These are phyloP conservation scores for Schwanniomyces pseudopolymorphus DNA, from an alignment of 805 yeast species.

Conservation along the genomic window DNA sequence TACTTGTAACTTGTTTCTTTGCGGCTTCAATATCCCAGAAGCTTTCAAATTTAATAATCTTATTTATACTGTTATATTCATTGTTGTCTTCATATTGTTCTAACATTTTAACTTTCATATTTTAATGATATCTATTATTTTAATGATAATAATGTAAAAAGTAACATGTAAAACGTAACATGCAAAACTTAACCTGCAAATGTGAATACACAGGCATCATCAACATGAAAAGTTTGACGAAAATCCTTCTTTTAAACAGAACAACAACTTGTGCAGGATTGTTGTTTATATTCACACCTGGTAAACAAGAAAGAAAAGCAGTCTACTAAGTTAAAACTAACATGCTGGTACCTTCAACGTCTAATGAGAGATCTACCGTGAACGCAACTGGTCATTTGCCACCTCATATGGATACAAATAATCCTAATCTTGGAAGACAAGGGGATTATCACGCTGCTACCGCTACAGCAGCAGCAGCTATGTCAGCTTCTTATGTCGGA, in stretches of 20 bases:
- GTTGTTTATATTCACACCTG: conserved; percentile 19
- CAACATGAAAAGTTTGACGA: background rate
- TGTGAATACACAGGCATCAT: conserved; percentile 1
- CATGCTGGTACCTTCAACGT: conserved; percentile 32
- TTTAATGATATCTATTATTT: too few species aligned
- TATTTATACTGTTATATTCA: too few species aligned
- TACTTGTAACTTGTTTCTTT: too few species aligned
- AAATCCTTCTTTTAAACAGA: conserved; percentile 4
- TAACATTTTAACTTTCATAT: too few species aligned
- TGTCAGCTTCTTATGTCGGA: conserved; percentile 13
- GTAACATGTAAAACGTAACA: background rate
- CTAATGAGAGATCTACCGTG: conserved; percentile 27
- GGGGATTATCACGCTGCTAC: conserved; percentile 12
- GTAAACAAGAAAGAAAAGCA: conserved; percentile 3
- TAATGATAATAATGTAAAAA: too few species aligned
- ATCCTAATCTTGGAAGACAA: conserved; percentile 10
- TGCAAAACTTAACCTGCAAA: conserved; percentile 5
- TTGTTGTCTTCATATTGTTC: too few species aligned
- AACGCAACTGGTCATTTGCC: conserved; percentile 12
- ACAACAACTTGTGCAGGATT: conserved; percentile 24
- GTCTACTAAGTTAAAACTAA: conserved; percentile 1
- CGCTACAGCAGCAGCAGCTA: conserved; percentile 16
- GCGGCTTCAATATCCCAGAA: too few species aligned
- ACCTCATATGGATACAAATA: conserved; percentile 9
- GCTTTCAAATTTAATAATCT: too few species aligned